These are phyloP conservation scores for Lipomyces kockii DNA, from an alignment of 805 yeast species.

Conservation along the genomic window DNA sequence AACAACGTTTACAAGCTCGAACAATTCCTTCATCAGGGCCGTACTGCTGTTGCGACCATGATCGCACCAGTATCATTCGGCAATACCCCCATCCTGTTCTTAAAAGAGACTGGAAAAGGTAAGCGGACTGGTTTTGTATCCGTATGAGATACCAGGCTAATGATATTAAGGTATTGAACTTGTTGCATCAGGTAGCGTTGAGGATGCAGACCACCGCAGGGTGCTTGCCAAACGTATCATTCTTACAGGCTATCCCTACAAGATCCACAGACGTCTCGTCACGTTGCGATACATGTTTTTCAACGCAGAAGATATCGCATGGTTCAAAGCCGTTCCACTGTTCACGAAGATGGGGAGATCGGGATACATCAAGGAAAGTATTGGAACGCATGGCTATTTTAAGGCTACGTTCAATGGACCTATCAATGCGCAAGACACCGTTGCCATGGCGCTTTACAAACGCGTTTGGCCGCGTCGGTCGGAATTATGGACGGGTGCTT, in stretches of 20 bases:
- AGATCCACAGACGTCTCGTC: constrained; percentile 88
- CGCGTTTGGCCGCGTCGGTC: constrained; percentile 82
- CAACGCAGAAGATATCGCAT: constrained; percentile 82
- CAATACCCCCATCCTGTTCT: constrained; percentile 77
- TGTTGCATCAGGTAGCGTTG: constrained; percentile 87
- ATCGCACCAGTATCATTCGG: constrained; percentile 87
- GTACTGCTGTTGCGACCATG: constrained; percentile 76
- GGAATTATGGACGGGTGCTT: constrained; percentile 21
- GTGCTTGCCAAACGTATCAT: constrained; percentile 85
- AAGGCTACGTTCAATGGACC: constrained; percentile 94
- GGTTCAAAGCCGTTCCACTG: constrained; percentile 88
- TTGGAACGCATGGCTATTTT: constrained; percentile 98
- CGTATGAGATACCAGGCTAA: constrained; percentile 31
- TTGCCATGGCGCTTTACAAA: constrained; percentile 92
- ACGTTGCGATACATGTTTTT: constrained; percentile 98
- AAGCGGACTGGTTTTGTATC: constrained; percentile 17
- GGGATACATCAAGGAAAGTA: constrained; percentile 90
- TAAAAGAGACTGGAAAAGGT: constrained; percentile 55
- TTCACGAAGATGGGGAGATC: constrained; percentile 92
- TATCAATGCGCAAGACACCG: constrained; percentile 86
- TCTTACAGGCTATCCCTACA: constrained; percentile 91
- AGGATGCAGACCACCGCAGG: constrained; percentile 83
- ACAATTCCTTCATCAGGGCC: constrained; percentile 79
- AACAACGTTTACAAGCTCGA: constrained; percentile 89
- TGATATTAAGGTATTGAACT: constrained; percentile 51